phyloP scores from a whole-genome alignment of 139 green algal species.

The Tetratostichococcus sp. region DNA sequence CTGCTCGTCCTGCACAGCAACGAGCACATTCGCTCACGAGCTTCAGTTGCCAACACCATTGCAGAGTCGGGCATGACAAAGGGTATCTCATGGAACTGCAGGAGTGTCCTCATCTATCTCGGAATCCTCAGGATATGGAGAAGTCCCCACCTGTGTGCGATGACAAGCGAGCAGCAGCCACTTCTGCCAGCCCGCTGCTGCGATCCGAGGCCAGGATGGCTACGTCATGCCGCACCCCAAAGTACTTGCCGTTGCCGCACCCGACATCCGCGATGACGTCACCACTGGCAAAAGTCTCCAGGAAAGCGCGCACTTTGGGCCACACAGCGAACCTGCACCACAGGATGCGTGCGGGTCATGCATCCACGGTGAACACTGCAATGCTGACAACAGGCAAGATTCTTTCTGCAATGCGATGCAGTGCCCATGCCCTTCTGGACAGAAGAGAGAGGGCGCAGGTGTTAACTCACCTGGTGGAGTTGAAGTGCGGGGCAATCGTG shows the following conservation, averaged over 20 bases:
- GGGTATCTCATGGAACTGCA: too few relatives aligned
- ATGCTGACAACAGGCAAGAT: too few relatives aligned
- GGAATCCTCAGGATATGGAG: too few relatives aligned
- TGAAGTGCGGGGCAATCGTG: constrained; percentile 94
- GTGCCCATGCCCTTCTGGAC: too few relatives aligned
- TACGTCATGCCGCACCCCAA: constrained; percentile 71
- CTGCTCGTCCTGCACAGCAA: background rate
- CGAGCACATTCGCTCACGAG: too few relatives aligned
- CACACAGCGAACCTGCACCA: constrained; percentile 78
- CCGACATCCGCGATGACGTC: constrained; percentile 86
- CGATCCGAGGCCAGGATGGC: constrained; percentile 71
- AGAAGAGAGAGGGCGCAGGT: too few relatives aligned
- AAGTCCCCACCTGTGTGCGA: background rate
- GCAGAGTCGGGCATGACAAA: too few relatives aligned
- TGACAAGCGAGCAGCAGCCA: constrained; percentile 42
- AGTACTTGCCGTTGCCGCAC: constrained; percentile 98
- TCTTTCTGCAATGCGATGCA: background rate
- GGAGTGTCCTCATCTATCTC: too few relatives aligned
- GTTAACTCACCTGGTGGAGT: constrained; percentile 68
- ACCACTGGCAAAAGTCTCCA: constrained; percentile 61
- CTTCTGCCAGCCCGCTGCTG: constrained; percentile 47
- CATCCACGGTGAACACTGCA: too few relatives aligned
- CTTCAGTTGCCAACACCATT: too few relatives aligned
- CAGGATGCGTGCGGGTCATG: too few relatives aligned
- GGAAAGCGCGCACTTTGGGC: constrained; percentile 69